Conservation (phyloP, 148 eudicot species). For the Spergularia bocconei region DNA sequence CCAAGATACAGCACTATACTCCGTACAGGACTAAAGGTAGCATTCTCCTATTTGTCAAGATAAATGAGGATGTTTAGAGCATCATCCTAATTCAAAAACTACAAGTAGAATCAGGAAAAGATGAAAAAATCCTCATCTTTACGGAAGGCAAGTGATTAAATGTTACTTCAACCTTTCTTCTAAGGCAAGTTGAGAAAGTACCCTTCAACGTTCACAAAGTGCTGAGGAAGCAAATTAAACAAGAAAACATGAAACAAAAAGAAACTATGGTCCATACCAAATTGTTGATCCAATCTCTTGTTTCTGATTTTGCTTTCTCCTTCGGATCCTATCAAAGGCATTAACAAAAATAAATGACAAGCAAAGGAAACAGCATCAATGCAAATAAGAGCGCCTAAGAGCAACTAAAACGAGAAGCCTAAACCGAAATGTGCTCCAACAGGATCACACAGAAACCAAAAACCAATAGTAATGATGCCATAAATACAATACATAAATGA, state of each 20-base stretch:
- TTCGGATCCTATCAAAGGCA: constrained; percentile 68
- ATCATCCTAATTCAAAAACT: no score
- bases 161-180: background rate
- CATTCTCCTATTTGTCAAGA: no score
- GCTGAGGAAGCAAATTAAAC: background rate
- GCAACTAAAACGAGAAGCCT: background rate
- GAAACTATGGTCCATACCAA: constrained; percentile 54
- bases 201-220: background rate
- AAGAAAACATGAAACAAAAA: background rate
- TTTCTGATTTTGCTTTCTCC: constrained; percentile 98
- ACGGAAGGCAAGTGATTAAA: background rate
- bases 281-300: constrained; percentile 97
- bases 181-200: background rate
- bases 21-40: no score
- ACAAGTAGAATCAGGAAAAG: no score
- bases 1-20: no score
- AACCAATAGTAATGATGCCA: background rate
- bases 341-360: constrained; percentile 13
- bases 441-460: background rate
- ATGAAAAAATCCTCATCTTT: no score
- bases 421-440: background rate
- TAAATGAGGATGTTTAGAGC: no score
- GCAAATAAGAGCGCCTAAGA: background rate
- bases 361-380: background rate
- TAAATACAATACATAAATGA: background rate